These are phyloP conservation scores for Solanum sitiens DNA, from an alignment of 257 asterid species.

Conservation along the genomic window DNA sequence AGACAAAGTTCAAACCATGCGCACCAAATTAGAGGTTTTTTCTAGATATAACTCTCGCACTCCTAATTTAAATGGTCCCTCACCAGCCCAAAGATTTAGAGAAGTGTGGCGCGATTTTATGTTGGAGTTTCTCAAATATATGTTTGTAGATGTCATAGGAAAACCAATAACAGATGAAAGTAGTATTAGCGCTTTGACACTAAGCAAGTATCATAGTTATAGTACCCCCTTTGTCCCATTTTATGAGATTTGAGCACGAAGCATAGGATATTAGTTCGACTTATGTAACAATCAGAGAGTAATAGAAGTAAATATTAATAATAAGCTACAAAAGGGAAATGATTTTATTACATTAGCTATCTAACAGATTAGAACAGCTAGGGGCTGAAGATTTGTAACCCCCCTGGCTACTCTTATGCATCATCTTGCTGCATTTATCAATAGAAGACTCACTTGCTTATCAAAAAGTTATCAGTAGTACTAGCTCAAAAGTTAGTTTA, in stretches of 20 bases:
- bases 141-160: not conserved
- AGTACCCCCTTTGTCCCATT: not conserved
- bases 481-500: not conserved
- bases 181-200: not conserved
- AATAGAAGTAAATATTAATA: not conserved
- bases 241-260: not conserved
- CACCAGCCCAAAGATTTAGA: not conserved
- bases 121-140: not conserved
- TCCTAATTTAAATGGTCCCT: not conserved
- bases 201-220: not conserved
- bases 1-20: not conserved
- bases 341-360: not conserved
- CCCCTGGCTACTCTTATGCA: not conserved
- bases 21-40: not conserved
- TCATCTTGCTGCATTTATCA: not conserved
- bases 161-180: not conserved
- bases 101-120: not conserved
- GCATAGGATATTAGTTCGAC: not conserved
- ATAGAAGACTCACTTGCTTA: not conserved
- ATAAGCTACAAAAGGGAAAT: not conserved
- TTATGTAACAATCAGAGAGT: not conserved
- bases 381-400: not conserved
- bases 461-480: not conserved
- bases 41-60: not conserved
- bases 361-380: not conserved